Evolutionary conservation across 2,329 filamentous ascomycete species (phyloP).

Genomic region (Pseudogymnoascus sp.): DNA sequence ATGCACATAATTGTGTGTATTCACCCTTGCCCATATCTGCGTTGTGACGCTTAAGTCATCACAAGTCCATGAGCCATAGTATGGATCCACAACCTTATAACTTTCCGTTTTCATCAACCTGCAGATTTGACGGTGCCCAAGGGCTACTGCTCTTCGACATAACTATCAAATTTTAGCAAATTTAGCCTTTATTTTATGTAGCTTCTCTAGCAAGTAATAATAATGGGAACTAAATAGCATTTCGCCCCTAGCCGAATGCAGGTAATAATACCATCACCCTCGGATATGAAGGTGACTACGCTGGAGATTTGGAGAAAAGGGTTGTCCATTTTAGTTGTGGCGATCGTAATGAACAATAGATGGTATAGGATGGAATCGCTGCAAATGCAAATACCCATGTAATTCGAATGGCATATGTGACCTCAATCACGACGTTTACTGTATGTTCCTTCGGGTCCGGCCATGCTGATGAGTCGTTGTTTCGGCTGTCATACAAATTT

Average conservation of each 20-base stretch:
- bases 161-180: background rate
- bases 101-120: constrained; percentile 4
- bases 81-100: constrained; percentile 5
- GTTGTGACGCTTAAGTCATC: background rate
- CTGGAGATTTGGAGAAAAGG: background rate
- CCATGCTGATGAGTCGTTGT: background rate
- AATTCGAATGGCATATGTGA: background rate
- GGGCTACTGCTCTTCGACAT: background rate
- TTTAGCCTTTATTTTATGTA: background rate
- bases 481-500: background rate
- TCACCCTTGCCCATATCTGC: background rate
- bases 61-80: background rate
- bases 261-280: background rate
- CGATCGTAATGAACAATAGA: background rate
- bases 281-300: background rate
- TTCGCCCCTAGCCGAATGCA: background rate
- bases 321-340: background rate
- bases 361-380: background rate
- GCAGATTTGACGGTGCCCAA: background rate
- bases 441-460: background rate
- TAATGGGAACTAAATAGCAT: background rate
- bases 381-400: background rate
- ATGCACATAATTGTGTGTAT: background rate
- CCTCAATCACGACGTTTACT: background rate
- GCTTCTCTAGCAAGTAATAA: background rate